A percentile compares a stretch with the other conserved stretches of the same genome.
Evolutionary conservation across 192 early-diverging fungal species (phyloP).

Genomic region (Anaeromyces robustus): DNA sequence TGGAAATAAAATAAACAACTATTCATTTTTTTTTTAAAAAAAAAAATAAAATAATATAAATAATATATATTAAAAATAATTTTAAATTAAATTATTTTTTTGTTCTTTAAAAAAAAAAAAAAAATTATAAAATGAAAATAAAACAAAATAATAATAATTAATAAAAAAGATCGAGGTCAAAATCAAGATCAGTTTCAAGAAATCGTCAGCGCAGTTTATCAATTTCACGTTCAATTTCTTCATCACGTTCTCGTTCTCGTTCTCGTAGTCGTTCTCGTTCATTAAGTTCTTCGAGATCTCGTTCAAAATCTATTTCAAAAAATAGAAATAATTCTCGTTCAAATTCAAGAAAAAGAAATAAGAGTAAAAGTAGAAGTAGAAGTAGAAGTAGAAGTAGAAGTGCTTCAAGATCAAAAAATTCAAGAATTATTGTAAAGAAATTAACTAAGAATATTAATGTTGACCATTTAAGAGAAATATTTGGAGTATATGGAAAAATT

Average conservation of each 20-base stretch:
- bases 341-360: background rate
- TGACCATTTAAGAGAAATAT: background rate
- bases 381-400: background rate
- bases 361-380: too few species aligned
- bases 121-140: too few species aligned
- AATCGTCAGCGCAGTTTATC: background rate
- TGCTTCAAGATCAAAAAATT: background rate
- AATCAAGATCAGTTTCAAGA: background rate
- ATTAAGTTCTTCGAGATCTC: background rate
- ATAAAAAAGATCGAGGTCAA: background rate
- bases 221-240: background rate
- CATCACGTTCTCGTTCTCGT: background rate
- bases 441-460: background rate
- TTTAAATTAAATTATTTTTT: too few species aligned
- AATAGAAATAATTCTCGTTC: background rate
- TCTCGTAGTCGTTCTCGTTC: background rate
- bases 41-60: too few species aligned
- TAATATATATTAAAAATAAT: too few species aligned
- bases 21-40: too few species aligned
- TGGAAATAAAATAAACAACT: too few species aligned
- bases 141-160: too few species aligned
- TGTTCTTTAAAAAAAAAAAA: too few species aligned
- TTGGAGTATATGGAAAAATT: background rate
- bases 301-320: background rate
- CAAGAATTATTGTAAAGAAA: background rate